Evolutionary conservation across 345 rosid genomes (phyloP), one percentile per base, ranked within the genome.

Genomic region (Aegle marmelos): DNA sequence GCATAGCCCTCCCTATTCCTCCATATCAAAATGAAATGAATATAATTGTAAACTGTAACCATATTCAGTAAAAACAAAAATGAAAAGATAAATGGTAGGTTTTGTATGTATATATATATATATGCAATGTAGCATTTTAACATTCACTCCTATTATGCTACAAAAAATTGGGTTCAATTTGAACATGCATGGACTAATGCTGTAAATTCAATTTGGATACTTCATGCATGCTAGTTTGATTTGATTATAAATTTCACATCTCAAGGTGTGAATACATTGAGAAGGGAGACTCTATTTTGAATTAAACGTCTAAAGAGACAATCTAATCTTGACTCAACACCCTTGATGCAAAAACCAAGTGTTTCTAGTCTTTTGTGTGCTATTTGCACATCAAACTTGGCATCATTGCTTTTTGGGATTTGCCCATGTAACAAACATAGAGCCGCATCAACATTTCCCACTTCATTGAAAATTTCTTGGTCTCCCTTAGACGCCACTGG

Each of bases 231-330:
- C 48, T 41, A 41, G 14, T 41, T 41, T 41, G 48, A 48, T 30
- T 68, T 25, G 56, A 65, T 24, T 77, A 34, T 67, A 34, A 28
- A 58, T 22, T 2, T 27, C 9, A 2, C 25, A 21, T 1, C 33
- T 78, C 72, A 83, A 75, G 79, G 79, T 22, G 88, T 79, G 16
- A 82, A 63, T 19, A 80, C 65, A 78, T 82, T 82, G 9, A 85
- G 85, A 19, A 84, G 83, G 1, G 88, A 85, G 31, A 83, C 83
- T 60, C 93, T 87, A 77, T 79, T 79, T 74, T 85, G 81, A 2
- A 87, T 80, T 37, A 88, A 74, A 59, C 85, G 36, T 76, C 86
- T 85, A 66, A 83, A 90, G n/a, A 85, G 54, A 66, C 78, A 30
- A 76, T 85, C 80, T 54, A 89, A 57, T 28, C 80, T 79, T 21